A percentile compares a stretch with the other conserved stretches of the same genome.
phyloP scores from a whole-genome alignment of 2,329 filamentous ascomycete genomes.

The Pseudopithomyces chartarum region DNA sequence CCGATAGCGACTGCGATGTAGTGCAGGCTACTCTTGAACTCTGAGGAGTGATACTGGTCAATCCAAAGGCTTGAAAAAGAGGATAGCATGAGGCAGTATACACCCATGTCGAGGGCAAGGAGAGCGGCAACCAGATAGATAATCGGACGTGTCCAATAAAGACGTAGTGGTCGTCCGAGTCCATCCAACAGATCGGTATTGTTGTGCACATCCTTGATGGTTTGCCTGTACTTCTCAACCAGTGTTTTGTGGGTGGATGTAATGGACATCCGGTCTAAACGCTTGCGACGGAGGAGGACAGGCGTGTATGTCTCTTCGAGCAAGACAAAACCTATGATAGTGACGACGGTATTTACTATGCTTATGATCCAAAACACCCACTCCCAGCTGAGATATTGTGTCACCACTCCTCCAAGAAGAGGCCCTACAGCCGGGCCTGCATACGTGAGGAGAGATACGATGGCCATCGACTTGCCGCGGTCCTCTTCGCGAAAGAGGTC shows the following conservation, averaged over 20 bases:
- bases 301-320: constrained; percentile 53
- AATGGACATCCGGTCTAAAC: not conserved
- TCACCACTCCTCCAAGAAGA: constrained; percentile 28
- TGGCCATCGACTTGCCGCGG: constrained; percentile 19
- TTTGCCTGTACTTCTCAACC: constrained; percentile 51
- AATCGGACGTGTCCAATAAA: constrained; percentile 59
- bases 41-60: constrained; percentile 20
- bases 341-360: constrained; percentile 19
- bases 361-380: constrained; percentile 33
- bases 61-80: constrained; percentile 30
- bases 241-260: too few relatives aligned
- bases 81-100: constrained; percentile 32
- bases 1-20: constrained; percentile 62
- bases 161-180: constrained; percentile 57
- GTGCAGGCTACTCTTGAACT: constrained; percentile 16
- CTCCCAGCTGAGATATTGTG: constrained; percentile 21
- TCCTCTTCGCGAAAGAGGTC: constrained; percentile 13
- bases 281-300: constrained; percentile 50
- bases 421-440: constrained; percentile 21
- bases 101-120: constrained; percentile 48
- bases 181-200: constrained; percentile 23
- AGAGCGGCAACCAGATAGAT: constrained; percentile 51
- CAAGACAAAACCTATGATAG: constrained; percentile 35
- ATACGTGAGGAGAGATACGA: constrained; percentile 13
- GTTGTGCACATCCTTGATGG: constrained; percentile 61